phyloP scores from a whole-genome alignment of 1,139 yeast genomes.

The Nematodospora anomalae region DNA sequence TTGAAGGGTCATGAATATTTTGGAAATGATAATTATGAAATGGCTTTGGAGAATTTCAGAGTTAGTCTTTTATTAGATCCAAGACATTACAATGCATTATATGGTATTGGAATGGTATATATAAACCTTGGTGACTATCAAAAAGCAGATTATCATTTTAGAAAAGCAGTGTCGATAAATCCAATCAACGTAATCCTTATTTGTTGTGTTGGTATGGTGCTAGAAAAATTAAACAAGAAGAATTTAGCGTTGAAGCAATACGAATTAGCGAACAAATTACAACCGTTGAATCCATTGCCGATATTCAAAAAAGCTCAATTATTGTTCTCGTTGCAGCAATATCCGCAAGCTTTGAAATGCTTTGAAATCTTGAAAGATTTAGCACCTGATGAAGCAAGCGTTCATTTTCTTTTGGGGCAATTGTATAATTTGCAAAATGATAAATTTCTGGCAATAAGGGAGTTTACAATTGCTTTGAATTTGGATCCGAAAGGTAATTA shows the following conservation, averaged over 20 bases:
- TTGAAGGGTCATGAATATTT: conserved; percentile 92
- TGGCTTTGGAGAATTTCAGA: conserved; percentile 83
- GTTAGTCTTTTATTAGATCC: conserved; percentile 74
- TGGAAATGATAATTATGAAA: conserved; percentile 85
- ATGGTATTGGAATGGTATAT: conserved; percentile 95
- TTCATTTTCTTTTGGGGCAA: conserved; percentile 86
- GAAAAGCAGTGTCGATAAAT: conserved; percentile 83
- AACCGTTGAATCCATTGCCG: conserved; percentile 85
- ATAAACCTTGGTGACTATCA: conserved; percentile 81
- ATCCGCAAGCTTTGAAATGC: conserved; percentile 68
- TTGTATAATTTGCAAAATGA: conserved; percentile 76
- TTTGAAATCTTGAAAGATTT: conserved; percentile 69
- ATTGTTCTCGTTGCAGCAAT: conserved; percentile 68
- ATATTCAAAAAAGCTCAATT: conserved; percentile 87
- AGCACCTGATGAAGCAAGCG: conserved; percentile 95
- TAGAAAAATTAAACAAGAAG: conserved; percentile 71
- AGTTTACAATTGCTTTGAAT: conserved; percentile 85
- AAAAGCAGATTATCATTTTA: conserved; percentile 83
- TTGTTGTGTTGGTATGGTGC: conserved; percentile 93
- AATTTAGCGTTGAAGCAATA: conserved; percentile 80
- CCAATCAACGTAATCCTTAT: conserved; percentile 88
- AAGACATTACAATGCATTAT: conserved; percentile 90
- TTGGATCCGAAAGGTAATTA: conserved; percentile 94
- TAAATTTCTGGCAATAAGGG: conserved; percentile 76
- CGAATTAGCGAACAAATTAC: conserved; percentile 78